phyloP scores from a whole-genome alignment of 768 basidiomycete species.

The Candolleomyces efflorescens region DNA sequence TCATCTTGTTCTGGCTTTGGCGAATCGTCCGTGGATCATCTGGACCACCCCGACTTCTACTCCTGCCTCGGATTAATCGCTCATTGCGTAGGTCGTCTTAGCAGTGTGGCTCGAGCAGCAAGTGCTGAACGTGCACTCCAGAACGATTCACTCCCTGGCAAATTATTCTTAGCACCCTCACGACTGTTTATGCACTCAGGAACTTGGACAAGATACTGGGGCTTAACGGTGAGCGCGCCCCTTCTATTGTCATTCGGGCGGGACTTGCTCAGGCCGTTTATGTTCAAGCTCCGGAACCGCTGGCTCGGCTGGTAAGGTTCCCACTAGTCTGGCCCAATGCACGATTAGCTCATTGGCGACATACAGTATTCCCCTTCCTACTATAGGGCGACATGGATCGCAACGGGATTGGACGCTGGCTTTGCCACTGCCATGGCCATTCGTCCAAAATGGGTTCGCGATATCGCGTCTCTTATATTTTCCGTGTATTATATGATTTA shows the following conservation, averaged over 20 bases:
- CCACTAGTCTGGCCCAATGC: not conserved
- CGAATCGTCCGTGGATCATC: slow-evolving; percentile 64
- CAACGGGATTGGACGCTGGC: slow-evolving; percentile 92
- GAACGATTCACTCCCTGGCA: slow-evolving; percentile 96
- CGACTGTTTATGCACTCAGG: slow-evolving; percentile 74
- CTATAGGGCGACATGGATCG: slow-evolving; percentile 95
- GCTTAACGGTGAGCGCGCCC: slow-evolving; percentile 56
- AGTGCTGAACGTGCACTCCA: slow-evolving; percentile 22
- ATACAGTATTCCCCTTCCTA: slow-evolving; percentile 92
- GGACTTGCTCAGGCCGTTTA: slow-evolving; percentile 1
- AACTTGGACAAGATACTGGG: slow-evolving; percentile 87
- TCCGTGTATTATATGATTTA: slow-evolving; percentile 83
- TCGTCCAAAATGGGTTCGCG: slow-evolving; percentile 85
- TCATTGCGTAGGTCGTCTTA: slow-evolving; percentile 45
- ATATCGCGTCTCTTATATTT: slow-evolving; percentile 82
- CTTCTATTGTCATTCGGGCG: not conserved
- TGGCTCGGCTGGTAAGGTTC: slow-evolving; percentile 73
- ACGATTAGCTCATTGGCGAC: not conserved
- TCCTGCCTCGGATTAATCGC: slow-evolving; percentile 57
- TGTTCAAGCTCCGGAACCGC: slow-evolving; percentile 79
- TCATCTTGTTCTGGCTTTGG: slow-evolving; percentile 91
- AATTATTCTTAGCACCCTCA: slow-evolving; percentile 81
- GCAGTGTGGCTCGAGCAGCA: not conserved
- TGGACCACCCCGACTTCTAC: slow-evolving; percentile 61
- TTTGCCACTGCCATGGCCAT: slow-evolving; percentile 96